Conservation (phyloP, 345 rosid species). For the Kandelia obovata region DNA sequence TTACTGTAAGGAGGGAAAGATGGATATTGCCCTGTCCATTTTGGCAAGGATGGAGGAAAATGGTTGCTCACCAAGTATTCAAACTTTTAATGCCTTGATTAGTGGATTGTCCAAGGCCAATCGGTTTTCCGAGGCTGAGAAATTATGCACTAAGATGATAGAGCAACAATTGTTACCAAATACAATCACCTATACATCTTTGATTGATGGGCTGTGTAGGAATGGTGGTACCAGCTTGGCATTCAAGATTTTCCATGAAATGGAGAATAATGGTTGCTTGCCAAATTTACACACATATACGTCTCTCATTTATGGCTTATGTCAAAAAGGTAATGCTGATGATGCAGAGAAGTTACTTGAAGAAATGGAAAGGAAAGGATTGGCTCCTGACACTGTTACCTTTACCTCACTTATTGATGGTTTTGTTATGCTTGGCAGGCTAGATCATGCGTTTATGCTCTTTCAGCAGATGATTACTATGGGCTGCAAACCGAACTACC, state of each 20-base stretch:
- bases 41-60: constrained; percentile 46
- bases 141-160: constrained; percentile 38
- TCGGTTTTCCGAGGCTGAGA: constrained; percentile 38
- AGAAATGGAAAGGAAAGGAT: constrained; percentile 47
- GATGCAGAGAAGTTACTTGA: constrained; percentile 50
- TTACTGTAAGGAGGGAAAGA: constrained; percentile 50
- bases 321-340: constrained; percentile 51
- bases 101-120: constrained; percentile 42
- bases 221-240: constrained; percentile 41
- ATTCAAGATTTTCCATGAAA: constrained; percentile 45
- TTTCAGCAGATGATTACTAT: constrained; percentile 37
- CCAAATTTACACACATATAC: constrained; percentile 54
- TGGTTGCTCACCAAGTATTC: constrained; percentile 37
- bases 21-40: constrained; percentile 46
- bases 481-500: constrained; percentile 54
- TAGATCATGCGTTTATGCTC: constrained; percentile 53
- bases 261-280: constrained; percentile 42
- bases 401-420: constrained; percentile 57
- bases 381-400: constrained; percentile 46
- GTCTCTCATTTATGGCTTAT: constrained; percentile 54
- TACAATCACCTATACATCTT: constrained; percentile 53
- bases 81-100: constrained; percentile 52
- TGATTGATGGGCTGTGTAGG: constrained; percentile 50
- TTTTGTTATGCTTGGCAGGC: constrained; percentile 46
- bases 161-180: constrained; percentile 44